These are phyloP conservation scores for Pythium oligandrum DNA, from an alignment of 352 stramenopile genomes.

Conservation along the genomic window DNA sequence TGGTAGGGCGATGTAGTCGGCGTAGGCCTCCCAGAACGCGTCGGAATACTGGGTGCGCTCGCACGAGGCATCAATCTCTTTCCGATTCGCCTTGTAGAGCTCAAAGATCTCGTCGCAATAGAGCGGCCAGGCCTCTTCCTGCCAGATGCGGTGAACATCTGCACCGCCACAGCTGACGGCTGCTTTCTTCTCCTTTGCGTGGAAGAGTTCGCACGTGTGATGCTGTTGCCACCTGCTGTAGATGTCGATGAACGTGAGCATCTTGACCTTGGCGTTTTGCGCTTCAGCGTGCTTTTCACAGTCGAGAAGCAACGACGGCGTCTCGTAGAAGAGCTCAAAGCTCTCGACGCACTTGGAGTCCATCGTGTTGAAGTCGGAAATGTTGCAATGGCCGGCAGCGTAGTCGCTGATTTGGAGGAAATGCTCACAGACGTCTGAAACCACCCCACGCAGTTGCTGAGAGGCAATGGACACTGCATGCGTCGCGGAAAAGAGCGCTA, in stretches of 20 bases:
- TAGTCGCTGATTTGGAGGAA: conserved; percentile 43
- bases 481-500: background rate
- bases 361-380: conserved; percentile 1
- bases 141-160: conserved; percentile 40
- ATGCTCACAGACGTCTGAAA: conserved; percentile 25
- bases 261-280: conserved; percentile 7
- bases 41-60: conserved; percentile 33
- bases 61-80: conserved; percentile 42
- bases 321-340: conserved; percentile 47
- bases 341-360: conserved; percentile 34
- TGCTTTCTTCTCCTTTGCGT: conserved; percentile 40
- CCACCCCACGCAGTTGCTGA: conserved; percentile 1
- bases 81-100: conserved; percentile 38
- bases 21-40: conserved; percentile 58
- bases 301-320: conserved; percentile 28
- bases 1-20: conserved; percentile 42
- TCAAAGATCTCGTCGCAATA: conserved; percentile 57
- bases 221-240: conserved; percentile 45
- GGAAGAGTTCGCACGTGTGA: conserved; percentile 46
- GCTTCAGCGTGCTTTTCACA: conserved; percentile 25
- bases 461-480: background rate
- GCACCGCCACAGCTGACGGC: conserved; percentile 34
- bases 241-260: conserved; percentile 27
- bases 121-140: conserved; percentile 36
- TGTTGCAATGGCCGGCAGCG: conserved; percentile 29